Base-by-base conservation (phyloP, 257 asterid species). In the Salvia rosmarinus region DNA sequence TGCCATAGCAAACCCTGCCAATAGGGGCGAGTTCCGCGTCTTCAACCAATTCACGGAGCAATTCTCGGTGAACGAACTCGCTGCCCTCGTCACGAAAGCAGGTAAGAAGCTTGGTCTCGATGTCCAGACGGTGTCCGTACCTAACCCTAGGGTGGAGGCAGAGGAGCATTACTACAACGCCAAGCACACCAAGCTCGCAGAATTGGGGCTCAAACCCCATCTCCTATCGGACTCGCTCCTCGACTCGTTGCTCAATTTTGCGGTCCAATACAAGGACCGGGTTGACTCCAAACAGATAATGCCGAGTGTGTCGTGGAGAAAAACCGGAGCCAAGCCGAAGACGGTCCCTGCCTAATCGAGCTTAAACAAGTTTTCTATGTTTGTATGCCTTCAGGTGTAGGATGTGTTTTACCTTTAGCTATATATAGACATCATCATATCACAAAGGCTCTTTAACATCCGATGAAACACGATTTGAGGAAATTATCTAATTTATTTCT, bases 141-240 rank as follows among this genome's bases (percentile, higher is more conserved):
- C 96, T 51, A 94, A 94, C 83, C 99, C 99, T 1, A 85, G 99
- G 73, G 99, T 94, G 49, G 98, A 94, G 80, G 96, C 96, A 0
- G 99, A 94, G 84, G 96, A 91, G 82, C 99, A 94, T 77, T 94
- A 91, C 81, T 94, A 94, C 75, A 94, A 91, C 11, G 96, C 99
- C 54, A 94, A 91, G 76, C 99, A 91, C 63, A 94, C 99, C 0
- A 94, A 91, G 76, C 96, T 94, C 8, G 79, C 86, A 5, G 96
- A 91, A 76, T 67, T 91, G 78, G 99, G 99, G 9, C 91, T 94
- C 56, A 21, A 89, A 61, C 98, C 99, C 19, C 99, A 89, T 71
- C 96, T 91, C 42, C 90, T 94, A 9, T 91, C 99, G 2, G 96
- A 94, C 70, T 89, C 98, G 55, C 99, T 94, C 71, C 91, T 91